phyloP scores from a whole-genome alignment of 495 filamentous ascomycete species.

The Neurospora hispaniola region DNA sequence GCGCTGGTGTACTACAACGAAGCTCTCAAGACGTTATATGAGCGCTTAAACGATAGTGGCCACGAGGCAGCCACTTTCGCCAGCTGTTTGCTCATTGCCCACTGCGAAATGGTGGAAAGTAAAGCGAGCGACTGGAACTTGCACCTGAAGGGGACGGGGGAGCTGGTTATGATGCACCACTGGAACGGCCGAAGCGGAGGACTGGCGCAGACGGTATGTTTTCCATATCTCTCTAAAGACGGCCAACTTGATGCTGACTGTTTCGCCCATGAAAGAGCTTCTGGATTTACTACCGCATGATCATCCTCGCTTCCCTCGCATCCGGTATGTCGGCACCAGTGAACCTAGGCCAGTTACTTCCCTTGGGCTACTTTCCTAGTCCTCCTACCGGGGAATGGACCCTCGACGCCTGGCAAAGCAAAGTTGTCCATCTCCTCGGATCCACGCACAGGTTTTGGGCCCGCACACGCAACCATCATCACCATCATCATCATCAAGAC shows the following conservation, averaged over 20 bases:
- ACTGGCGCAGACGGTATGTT: neutral
- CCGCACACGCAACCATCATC: neutral
- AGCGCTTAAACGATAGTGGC: neutral
- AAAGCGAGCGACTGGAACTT: neutral
- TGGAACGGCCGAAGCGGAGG: neutral
- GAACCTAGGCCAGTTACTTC: neutral
- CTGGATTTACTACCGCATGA: neutral
- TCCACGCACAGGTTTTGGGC: neutral
- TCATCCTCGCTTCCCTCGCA: neutral
- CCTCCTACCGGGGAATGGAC: neutral
- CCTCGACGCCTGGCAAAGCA: neutral
- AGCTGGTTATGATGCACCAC: neutral
- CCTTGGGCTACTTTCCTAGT: neutral
- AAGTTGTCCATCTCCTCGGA: neutral
- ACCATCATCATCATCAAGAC: neutral
- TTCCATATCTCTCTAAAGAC: neutral
- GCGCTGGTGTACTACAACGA: neutral
- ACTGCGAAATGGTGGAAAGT: neutral
- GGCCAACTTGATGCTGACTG: neutral
- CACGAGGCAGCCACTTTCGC: neutral
- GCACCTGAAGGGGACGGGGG: neutral
- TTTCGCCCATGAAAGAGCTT: neutral
- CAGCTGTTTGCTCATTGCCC: neutral
- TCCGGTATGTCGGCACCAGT: neutral
- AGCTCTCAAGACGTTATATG: neutral